phyloP scores from a whole-genome alignment of 2,329 filamentous ascomycete genomes.

The Colletotrichum camelliae region DNA sequence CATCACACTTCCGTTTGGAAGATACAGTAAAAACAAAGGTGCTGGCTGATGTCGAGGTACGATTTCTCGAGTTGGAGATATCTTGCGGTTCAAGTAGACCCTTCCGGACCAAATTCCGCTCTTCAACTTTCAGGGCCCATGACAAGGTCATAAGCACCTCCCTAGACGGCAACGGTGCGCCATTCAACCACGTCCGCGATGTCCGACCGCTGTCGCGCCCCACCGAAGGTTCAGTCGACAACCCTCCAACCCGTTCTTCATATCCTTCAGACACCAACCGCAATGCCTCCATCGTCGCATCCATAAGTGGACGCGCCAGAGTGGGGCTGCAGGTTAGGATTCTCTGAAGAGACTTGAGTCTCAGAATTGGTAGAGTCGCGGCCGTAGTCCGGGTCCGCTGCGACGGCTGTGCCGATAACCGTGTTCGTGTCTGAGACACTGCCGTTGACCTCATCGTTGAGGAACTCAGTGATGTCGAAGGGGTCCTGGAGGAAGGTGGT shows the following conservation, averaged over 20 bases:
- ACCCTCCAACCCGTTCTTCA: slow-evolving; percentile 49
- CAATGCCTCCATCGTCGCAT: slow-evolving; percentile 78
- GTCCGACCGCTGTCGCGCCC: slow-evolving; percentile 41
- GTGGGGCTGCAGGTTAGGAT: slow-evolving; percentile 76
- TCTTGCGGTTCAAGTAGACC: neutral
- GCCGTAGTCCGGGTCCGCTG: slow-evolving; percentile 57
- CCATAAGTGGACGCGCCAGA: slow-evolving; percentile 75
- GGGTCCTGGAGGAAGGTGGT: slow-evolving; percentile 49
- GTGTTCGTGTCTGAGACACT: slow-evolving; percentile 53
- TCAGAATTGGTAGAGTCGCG: slow-evolving; percentile 62
- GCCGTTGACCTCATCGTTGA: slow-evolving; percentile 55
- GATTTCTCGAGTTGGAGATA: neutral
- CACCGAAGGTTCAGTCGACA: slow-evolving; percentile 34
- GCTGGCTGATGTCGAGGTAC: neutral
- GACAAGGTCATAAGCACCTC: slow-evolving; percentile 54
- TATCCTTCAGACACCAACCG: slow-evolving; percentile 70
- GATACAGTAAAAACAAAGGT: neutral
- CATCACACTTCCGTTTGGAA: slow-evolving; percentile 16
- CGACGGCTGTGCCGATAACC: slow-evolving; percentile 53
- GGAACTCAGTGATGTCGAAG: slow-evolving; percentile 60
- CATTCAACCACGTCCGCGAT: slow-evolving; percentile 41
- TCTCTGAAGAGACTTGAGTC: slow-evolving; percentile 66
- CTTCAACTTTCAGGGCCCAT: slow-evolving; percentile 51
- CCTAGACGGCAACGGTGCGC: slow-evolving; percentile 47
- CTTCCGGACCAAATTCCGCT: slow-evolving; percentile 35